Evolutionary conservation across 257 asterid species (phyloP), one percentile per base, ranked within the genome.

Genomic region (Nicotiana knightiana): DNA sequence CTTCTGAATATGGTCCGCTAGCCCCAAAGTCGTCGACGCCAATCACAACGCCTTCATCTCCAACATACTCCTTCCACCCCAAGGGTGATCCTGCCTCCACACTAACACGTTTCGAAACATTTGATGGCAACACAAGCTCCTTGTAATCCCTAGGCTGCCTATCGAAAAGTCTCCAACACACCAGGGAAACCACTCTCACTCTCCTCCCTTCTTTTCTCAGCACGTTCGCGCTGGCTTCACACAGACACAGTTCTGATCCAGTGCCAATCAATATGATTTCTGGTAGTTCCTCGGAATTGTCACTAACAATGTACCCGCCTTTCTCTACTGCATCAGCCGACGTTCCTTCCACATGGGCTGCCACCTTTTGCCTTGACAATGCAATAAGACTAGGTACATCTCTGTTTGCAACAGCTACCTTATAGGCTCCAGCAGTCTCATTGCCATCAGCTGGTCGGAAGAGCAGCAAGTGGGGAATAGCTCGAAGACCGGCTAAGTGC

Each of bases 381-480:
- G 90, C 86, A 1, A 90, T 81, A 32, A 89, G 82, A 21, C 89
- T 86, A 4, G 93, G 93, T 33, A 48, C 81, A 21, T 65, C 82
- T 15, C 91, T 86, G 76, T 81, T 85, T 54, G 81, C 80, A 28
- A 87, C 77, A 1, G 91, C 91, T 30, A 87, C 85, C 62, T 82
- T 87, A 67, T 87, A 90, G 8, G 91, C 90, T 53, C 92, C 93
- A 0, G 89, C 90, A 0, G 93, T 87, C 86, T 90, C 92, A 10
- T 90, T 89, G 4, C 93, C 93, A 9, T 90, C 93, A 3, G 89
- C 92, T 0, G 93, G 93, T 30, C 92, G 89, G 81, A 90, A 84
- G 12, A 90, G 85, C 57, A 90, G 63, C 8, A 90, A 82, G 32
- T 85, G 86, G 3, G 93, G 93, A 65, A 90, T 82, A 67, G 93